Evolutionary conservation across 352 stramenopile genomes (phyloP), one percentile per base, ranked within the genome.

Genomic region (Pythium phragmitis): DNA sequence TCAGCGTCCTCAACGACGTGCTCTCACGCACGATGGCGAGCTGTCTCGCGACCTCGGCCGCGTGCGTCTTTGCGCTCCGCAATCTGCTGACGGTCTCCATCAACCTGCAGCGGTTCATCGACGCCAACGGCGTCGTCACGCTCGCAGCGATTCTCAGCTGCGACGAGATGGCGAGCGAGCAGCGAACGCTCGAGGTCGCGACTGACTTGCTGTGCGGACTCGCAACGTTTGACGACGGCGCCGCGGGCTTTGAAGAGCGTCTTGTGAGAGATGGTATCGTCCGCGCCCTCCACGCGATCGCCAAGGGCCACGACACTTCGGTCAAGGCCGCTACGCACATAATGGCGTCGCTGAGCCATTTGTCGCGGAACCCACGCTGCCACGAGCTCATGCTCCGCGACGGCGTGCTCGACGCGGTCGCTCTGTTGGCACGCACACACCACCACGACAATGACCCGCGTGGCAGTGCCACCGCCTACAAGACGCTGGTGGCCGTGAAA

Each of bases 371-470:
- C 48, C 42, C 69, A 4, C 67, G 56, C 19, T 89, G 82, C 57
- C 86, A 92, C 39, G 86, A 92, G 13, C 57, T 75, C 5, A 93
- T 95, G 82, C 67, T 95, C 14, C 76, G 74, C 21, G 86, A 95
- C 51, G 83, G 85, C 14, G 83, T 73, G 49, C 67, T 95, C 23
- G 82, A 94, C 17, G 67, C 62, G 0, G 61, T 92, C 13, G 72
- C 75, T 4, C 30, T 79, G 7, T 53, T 94, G 16, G 65, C 63
- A 21, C 49, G 60, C 26, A 79, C 66, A 6, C 65, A 47, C 45
- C n/a, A 41, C 48, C 48, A 69, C 33, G 56, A 2, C 7, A 49
- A 69, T 21, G 62, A 89, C 50, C 14, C 67, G 1, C 75, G 72
- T 7, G 62, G 37, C 37, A 16, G 26, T 30, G 26, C 26, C 26